Base-by-base conservation (phyloP, 1,284 basidiomycete genomes). In the Puccinia horiana region DNA sequence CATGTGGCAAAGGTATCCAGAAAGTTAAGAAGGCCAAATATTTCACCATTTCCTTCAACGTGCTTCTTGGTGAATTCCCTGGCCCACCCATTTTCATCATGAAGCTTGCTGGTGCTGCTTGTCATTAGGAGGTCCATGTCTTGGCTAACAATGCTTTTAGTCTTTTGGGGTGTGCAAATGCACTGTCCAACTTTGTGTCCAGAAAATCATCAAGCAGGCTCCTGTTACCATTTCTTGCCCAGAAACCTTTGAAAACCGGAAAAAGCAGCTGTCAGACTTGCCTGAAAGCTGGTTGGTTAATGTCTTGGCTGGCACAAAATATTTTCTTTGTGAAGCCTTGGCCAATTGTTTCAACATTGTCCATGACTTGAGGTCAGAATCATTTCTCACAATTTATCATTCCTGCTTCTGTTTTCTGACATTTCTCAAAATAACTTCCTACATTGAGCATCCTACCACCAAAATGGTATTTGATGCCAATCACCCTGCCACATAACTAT, bases 141-240 rank as follows among this genome's bases (percentile, higher is more conserved):
- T 91, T 99, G 65, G 97, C 97, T 74, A 97, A 99, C 83, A 98
- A 98, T 88, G 97, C 97, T 52, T 99, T 99, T 86, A 98, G 96
- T 78, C 90, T 99, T 81, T 99, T 99, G 86, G 97, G 97, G 85
- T 96, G 97, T 87, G 97, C n/a, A n/a, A 99, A 88, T 99, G 97
- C 88, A 99, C 97, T 81, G 97, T 99, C 72, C 97, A 99, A 88
- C 94, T 97, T 85, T 94, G 97, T 84, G 97, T 99, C 88, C 97
- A 99, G 88, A 99, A 99, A 90, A 99, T 99, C 85, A 99, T 99
- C 83, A 97, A 99, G 88, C 97, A 99, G 88, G 97, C 97, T 12
- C 97, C 97, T 40, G 96, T 99, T 74, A 98, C 96, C 29, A 98
- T 99, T 84, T 97, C 97, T 26, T 92, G 91, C 85, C 92, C 91